Evolutionary conservation across 2,329 filamentous ascomycete genomes (phyloP), one percentile per base, ranked within the genome.

Genomic region (Colletotrichum abscissum): DNA sequence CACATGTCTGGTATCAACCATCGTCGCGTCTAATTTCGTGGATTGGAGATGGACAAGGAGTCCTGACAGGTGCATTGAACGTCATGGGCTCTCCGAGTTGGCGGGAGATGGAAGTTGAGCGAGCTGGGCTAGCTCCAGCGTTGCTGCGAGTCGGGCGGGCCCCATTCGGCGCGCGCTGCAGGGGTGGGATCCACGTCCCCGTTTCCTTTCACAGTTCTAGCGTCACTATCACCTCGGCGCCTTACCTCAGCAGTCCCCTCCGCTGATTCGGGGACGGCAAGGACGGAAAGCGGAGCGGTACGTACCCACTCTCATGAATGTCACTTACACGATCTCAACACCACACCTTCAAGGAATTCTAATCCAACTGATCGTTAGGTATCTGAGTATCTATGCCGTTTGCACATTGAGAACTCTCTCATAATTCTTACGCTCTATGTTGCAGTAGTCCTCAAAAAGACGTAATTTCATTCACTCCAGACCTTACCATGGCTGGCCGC

Each of bases 1-100:
- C 49, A 73, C 67, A 75, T 75, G 54, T 71, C 67, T 69, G 54
- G 57, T 62, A 66, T 70, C 35, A 70, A 74, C 57, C 73, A 74
- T 74, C 12, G 24, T 74, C 73, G 69, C 72, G 58, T 63, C 49
- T 46, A 33, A 26, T 22, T 12, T 57, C 33, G 56, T 73, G 69
- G 33, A 55, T 58, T 68, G 28, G 22, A 68, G 54, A 63, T 69
- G 73, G 69, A 73, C 64, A 63, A 74, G 42, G 56, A 73, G 69
- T 73, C 69, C 73, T 62, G 54, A 62, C n/a, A 52, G 54, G 62
- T 69, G 64, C 56, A 69, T 72, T 64, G 64, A 67, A 69, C 69
- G 69, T 74, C 69, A 74, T 74, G 69, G 73, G 69, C 46, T 72
- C 38, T 72, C 60, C 67, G 30, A 62, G 38, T 72, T 72, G 68